A percentile compares a stretch with the other conserved stretches of the same genome.
Conservation (phyloP, 139 green algal genomes). For the Asterochloris sp. region DNA sequence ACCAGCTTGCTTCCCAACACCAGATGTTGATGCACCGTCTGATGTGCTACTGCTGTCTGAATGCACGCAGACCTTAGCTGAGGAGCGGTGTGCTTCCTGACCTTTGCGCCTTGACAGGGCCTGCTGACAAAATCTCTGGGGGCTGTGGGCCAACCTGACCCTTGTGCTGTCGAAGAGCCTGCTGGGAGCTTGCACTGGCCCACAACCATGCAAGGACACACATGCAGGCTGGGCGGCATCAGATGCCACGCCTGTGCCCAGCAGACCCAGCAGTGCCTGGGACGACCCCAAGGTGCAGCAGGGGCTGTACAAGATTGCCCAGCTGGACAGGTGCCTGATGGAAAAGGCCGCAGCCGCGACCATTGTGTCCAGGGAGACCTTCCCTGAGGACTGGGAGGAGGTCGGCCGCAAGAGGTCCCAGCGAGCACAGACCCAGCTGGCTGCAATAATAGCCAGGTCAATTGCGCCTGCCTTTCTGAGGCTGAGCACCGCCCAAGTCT, state of each 20-base stretch:
- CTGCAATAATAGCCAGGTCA: constrained; percentile 1
- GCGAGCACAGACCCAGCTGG: constrained; percentile 6
- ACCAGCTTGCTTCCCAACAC: background rate
- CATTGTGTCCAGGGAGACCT: constrained; percentile 14
- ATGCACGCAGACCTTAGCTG: background rate
- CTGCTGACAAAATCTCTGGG: no score
- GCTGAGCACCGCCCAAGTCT: no score
- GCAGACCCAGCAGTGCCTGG: background rate
- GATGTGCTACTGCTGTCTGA: background rate
- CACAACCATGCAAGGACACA: background rate
- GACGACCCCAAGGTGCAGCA: constrained; percentile 6
- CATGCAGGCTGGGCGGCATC: background rate
- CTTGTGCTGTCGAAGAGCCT: background rate
- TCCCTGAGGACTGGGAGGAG: constrained; percentile 7
- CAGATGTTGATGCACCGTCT: background rate
- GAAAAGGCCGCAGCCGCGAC: constrained; percentile 3
- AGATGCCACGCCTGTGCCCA: background rate
- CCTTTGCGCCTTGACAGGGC: background rate
- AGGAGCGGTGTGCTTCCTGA: background rate
- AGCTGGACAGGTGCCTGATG: constrained; percentile 15
- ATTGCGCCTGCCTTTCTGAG: no score
- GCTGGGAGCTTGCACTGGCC: background rate
- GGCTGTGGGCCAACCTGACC: background rate
- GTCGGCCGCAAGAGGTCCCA: background rate
- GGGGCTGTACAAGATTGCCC: constrained; percentile 8